phyloP scores from a whole-genome alignment of 345 rosid species.

The Pugionium dolabratum region DNA sequence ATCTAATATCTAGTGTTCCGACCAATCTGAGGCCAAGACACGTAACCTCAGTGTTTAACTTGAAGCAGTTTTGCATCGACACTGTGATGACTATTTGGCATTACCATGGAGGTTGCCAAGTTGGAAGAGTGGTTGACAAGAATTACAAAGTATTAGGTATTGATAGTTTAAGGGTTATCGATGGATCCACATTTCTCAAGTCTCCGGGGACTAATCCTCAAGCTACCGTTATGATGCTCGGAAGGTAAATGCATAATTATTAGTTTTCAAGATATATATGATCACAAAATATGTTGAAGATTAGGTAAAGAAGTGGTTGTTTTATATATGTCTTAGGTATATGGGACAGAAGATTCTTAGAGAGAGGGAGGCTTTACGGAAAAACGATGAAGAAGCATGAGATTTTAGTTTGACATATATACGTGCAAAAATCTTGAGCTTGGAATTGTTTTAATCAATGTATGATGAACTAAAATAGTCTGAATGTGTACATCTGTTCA shows the following conservation, averaged over 20 bases:
- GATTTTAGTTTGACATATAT: constrained; percentile 1
- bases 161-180: constrained; percentile 55
- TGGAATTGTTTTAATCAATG: constrained; percentile 28
- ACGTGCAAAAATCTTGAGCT: constrained; percentile 4
- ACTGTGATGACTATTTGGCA: constrained; percentile 76
- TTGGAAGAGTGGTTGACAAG: constrained; percentile 58
- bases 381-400: constrained; percentile 25
- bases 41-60: constrained; percentile 33
- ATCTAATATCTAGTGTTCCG: constrained; percentile 47
- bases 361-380: constrained; percentile 29
- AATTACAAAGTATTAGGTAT: constrained; percentile 59
- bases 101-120: constrained; percentile 76
- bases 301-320: neutral
- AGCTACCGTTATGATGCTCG: constrained; percentile 81
- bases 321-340: constrained; percentile 41
- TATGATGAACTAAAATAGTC: constrained; percentile 29
- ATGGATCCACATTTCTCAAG: constrained; percentile 57
- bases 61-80: constrained; percentile 65
- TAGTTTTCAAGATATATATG: too few relatives aligned
- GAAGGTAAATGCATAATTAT: constrained; percentile 49
- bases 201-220: constrained; percentile 79
- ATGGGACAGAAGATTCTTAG: constrained; percentile 50
- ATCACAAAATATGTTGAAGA: neutral
- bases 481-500: constrained; percentile 32
- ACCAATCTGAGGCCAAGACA: constrained; percentile 65